phyloP scores from a whole-genome alignment of 2,329 filamentous ascomycete species.

The Acephala macrosclerotiorum region DNA sequence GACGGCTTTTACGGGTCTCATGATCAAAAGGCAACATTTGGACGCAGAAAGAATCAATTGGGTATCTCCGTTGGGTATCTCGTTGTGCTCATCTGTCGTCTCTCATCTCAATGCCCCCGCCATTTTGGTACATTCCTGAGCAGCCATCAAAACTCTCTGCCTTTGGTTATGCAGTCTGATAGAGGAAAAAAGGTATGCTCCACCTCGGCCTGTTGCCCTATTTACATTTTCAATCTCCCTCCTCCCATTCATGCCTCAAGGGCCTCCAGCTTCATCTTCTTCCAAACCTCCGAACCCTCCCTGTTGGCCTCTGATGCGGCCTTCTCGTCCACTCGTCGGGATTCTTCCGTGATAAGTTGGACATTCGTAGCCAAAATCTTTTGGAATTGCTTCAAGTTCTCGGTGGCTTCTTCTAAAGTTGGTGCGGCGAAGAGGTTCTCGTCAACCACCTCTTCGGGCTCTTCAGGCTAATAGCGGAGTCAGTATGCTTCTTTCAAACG shows the following conservation, averaged over 20 bases:
- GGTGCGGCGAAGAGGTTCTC: too few species aligned
- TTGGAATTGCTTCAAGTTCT: background rate
- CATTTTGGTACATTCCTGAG: background rate
- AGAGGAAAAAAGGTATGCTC: background rate
- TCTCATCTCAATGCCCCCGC: background rate
- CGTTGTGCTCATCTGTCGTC: background rate
- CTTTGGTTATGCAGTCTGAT: background rate
- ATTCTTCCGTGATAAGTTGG: background rate
- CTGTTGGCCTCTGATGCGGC: too few species aligned
- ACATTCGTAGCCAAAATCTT: background rate
- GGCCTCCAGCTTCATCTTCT: background rate
- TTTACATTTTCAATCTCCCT: background rate
- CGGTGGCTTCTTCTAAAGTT: background rate
- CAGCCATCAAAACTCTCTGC: background rate
- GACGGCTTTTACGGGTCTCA: too few species aligned
- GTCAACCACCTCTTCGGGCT: too few species aligned
- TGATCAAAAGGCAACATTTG: background rate
- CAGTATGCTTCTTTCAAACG: too few species aligned
- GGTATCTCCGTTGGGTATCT: background rate
- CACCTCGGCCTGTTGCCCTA: background rate
- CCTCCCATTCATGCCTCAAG: background rate
- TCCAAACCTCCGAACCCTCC: too few species aligned
- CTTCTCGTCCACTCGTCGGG: background rate
- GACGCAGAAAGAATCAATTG: background rate
- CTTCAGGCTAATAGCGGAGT: too few species aligned